Evolutionary conservation across 2,329 filamentous ascomycete genomes (phyloP).

Genomic region (Leptographium flavum): DNA sequence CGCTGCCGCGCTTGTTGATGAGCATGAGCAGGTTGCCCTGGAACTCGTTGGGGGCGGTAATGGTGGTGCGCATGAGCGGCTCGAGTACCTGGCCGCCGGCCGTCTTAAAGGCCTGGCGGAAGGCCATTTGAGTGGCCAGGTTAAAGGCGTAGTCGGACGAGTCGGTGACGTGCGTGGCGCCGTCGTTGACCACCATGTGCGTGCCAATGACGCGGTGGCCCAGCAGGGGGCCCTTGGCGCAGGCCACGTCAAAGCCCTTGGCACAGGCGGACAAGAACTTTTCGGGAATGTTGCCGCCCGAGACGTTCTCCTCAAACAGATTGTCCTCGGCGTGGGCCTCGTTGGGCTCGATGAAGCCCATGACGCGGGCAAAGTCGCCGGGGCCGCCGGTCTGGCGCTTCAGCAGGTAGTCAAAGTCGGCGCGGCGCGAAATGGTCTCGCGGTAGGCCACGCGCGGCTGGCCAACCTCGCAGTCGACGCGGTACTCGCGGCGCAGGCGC

Average conservation of each 20-base stretch:
- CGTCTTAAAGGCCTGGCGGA: conserved; percentile 80
- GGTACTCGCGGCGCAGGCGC: conserved; percentile 92
- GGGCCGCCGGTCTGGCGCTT: conserved; percentile 94
- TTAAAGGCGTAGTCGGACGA: conserved; percentile 96
- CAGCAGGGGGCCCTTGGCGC: conserved; percentile 75
- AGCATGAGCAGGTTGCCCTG: conserved; percentile 91
- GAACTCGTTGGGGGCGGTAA: conserved; percentile 93
- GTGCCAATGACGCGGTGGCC: conserved; percentile 87
- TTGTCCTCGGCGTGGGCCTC: conserved; percentile 34
- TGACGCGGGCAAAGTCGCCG: conserved; percentile 87
- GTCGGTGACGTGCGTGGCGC: conserved; percentile 93
- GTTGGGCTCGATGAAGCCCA: conserved; percentile 82
- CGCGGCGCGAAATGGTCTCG: conserved; percentile 70
- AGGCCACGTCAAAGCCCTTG: conserved; percentile 80
- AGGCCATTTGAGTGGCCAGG: conserved; percentile 86
- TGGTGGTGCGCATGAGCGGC: conserved; percentile 95
- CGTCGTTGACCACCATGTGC: conserved; percentile 87
- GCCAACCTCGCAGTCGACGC: conserved; percentile 88
- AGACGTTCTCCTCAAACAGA: conserved; percentile 73
- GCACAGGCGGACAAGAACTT: conserved; percentile 91
- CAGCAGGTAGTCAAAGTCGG: conserved; percentile 83
- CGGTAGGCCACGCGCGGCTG: conserved; percentile 95
- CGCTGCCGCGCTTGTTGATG: conserved; percentile 91
- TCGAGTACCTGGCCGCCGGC: conserved; percentile 77
- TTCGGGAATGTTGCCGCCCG: conserved; percentile 83